A percentile compares a stretch with the other conserved stretches of the same genome.
Evolutionary conservation across 2,329 filamentous ascomycete genomes (phyloP).

Genomic region (Leptographium procerum): DNA sequence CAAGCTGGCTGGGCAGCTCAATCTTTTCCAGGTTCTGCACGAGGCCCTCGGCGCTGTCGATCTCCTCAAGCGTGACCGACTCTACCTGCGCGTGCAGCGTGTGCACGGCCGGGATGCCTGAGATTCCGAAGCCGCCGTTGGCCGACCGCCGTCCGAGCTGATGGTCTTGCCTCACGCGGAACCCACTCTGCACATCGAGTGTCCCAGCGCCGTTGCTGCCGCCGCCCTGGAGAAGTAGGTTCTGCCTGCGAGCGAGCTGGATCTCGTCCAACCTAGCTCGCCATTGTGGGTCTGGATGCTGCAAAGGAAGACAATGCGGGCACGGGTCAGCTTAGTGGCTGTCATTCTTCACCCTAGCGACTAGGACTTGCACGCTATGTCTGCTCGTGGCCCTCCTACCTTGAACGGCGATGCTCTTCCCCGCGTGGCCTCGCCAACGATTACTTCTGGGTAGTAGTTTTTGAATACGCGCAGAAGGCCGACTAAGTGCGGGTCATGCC

Average conservation of each 20-base stretch:
- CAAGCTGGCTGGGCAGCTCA: conserved; percentile 70
- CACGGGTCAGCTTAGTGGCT: not conserved
- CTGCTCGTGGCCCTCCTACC: conserved; percentile 21
- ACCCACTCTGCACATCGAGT: conserved; percentile 36
- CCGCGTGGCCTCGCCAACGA: conserved; percentile 56
- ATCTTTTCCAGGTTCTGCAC: conserved; percentile 65
- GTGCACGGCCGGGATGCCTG: conserved; percentile 57
- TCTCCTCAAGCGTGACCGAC: conserved; percentile 63
- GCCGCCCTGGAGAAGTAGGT: conserved; percentile 23
- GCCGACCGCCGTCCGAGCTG: conserved; percentile 24
- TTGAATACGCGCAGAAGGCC: conserved; percentile 75
- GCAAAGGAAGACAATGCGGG: not conserved
- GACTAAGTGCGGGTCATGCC: conserved; percentile 62
- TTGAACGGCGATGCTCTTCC: conserved; percentile 53
- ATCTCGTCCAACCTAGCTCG: conserved; percentile 54
- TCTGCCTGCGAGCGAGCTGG: conserved; percentile 45
- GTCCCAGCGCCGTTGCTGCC: not conserved
- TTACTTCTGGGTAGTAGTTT: conserved; percentile 83
- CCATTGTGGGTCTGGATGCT: conserved; percentile 72
- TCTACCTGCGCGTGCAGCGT: conserved; percentile 62
- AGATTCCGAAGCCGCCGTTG: conserved; percentile 34
- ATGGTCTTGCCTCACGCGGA: conserved; percentile 45
- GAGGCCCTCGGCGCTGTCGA: conserved; percentile 59
- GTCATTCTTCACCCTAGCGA: not conserved
- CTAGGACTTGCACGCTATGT: not conserved